phyloP scores from a whole-genome alignment of 805 yeast species.

The Starmerella geochares region DNA sequence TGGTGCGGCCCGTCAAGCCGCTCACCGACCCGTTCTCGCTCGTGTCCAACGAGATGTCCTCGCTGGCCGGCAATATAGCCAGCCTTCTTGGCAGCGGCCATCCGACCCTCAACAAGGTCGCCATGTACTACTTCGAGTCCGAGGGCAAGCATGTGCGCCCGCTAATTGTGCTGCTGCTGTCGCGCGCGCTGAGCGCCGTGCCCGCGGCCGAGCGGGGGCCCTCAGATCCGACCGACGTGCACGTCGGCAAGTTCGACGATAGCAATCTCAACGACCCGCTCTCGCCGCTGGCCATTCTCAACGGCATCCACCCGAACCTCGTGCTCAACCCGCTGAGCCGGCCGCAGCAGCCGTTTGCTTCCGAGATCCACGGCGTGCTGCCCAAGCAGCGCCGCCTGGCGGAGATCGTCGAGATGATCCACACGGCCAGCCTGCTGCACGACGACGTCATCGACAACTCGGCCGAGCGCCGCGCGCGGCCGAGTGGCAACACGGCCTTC shows the following conservation, averaged over 20 bases:
- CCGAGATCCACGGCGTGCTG: conserved; percentile 62
- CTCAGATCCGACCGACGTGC: conserved; percentile 36
- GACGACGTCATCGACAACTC: conserved; percentile 91
- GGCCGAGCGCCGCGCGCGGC: conserved; percentile 81
- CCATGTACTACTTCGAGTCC: conserved; percentile 90
- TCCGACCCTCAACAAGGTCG: conserved; percentile 81
- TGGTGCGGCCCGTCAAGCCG: conserved; percentile 32
- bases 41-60: conserved; percentile 88
- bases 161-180: conserved; percentile 67
- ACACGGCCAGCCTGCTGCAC: conserved; percentile 88
- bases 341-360: conserved; percentile 64
- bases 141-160: conserved; percentile 96
- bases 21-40: conserved; percentile 76
- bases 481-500: conserved; percentile 86
- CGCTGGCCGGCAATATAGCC: conserved; percentile 77
- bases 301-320: conserved; percentile 78
- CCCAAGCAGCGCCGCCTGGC: conserved; percentile 94
- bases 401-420: conserved; percentile 96
- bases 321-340: conserved; percentile 70
- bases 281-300: conserved; percentile 71
- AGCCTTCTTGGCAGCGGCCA: conserved; percentile 83
- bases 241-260: conserved; percentile 19
- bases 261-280: conserved; percentile 38
- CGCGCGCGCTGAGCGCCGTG: conserved; percentile 65
- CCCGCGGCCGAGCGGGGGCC: conserved; percentile 59